Base-by-base conservation (phyloP, 768 basidiomycete genomes). In the Termitomyces sp. region DNA sequence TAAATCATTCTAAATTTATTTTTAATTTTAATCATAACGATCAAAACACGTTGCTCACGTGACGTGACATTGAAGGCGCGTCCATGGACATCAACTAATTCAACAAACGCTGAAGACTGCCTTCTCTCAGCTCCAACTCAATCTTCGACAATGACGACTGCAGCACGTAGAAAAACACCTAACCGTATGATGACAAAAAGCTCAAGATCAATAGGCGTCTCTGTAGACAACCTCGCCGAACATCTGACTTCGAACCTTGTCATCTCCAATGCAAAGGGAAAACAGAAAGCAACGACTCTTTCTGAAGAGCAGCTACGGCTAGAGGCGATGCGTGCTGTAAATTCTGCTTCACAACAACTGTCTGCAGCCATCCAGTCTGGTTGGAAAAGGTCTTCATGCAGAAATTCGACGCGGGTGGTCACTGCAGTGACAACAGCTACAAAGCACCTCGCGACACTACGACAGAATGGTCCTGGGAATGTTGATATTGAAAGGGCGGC, bases 401-500 rank as follows among this genome's bases (percentile, higher is more conserved):
- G 67, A 47, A 71, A 64, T 56, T 63, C 68, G 51, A 39, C 57
- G 34, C 68, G 71, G 33, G 58, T 70, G 41, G 61, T 68, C n/a
- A 69, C 58, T 16, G 73, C 73, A n/a, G 75, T 67, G 37, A 64
- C 72, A 9, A 63, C 76, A 18, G 81, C 81, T 0, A 66, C 73
- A 16, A 75, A 73, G 51, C 76, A 81, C 52, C 67, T 92, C 8
- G 58, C 57, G 1, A 62, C 68, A 3, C 71, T 92, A 44, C 73
- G 90, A 51, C 66, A 65, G 33, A 52, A 81, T 20, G 72, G 69
- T 46, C 72, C 78, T 0, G 74, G 72, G 3, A 79, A 81, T 61
- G 16, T 88, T 9, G 86, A 92, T 61, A 77, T 91, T 5, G 92
- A 93, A 70, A 78, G 86, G 37, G 89, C 88, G 2, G 90, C 87